Percentiles rank a stretch among this genome's conserved stretches.
These are phyloP conservation scores for Nakaseomyces kungkrabaensis DNA, from an alignment of 1,139 yeast genomes.

Conservation along the genomic window DNA sequence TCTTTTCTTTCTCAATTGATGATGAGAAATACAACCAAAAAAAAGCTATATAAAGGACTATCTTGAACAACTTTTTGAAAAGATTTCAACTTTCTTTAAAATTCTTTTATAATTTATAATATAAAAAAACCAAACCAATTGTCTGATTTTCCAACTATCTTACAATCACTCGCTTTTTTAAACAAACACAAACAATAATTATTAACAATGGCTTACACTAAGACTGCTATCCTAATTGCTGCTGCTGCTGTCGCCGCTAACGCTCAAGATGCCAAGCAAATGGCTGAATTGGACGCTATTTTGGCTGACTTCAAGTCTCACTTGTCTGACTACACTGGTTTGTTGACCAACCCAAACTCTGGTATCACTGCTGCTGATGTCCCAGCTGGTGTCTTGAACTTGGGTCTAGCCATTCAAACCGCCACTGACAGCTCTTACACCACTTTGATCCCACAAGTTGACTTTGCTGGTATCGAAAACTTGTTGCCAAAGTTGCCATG, in stretches of 20 bases:
- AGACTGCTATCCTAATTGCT: conserved; percentile 4
- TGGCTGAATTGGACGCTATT: conserved; percentile 9
- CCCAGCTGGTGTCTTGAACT: conserved; percentile 17
- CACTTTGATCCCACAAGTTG: conserved; percentile 26
- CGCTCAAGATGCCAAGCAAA: conserved; percentile 6
- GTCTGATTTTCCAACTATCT: neutral
- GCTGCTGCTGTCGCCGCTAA: conserved; percentile 6
- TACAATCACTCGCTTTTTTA: conserved; percentile 4
- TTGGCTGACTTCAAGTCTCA: conserved; percentile 8
- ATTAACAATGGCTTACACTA: conserved; percentile 6
- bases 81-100: neutral
- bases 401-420: conserved; percentile 14
- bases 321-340: conserved; percentile 5
- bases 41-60: neutral
- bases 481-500: conserved; percentile 36
- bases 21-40: neutral
- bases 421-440: conserved; percentile 22
- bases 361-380: conserved; percentile 20
- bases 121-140: neutral
- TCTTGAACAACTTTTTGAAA: neutral
- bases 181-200: neutral
- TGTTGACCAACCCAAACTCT: conserved; percentile 10
- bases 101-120: neutral
- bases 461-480: conserved; percentile 26
- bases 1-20: no score